Evolutionary conservation across 768 basidiomycete genomes (phyloP).

Genomic region (Mycena albidolilacea): DNA sequence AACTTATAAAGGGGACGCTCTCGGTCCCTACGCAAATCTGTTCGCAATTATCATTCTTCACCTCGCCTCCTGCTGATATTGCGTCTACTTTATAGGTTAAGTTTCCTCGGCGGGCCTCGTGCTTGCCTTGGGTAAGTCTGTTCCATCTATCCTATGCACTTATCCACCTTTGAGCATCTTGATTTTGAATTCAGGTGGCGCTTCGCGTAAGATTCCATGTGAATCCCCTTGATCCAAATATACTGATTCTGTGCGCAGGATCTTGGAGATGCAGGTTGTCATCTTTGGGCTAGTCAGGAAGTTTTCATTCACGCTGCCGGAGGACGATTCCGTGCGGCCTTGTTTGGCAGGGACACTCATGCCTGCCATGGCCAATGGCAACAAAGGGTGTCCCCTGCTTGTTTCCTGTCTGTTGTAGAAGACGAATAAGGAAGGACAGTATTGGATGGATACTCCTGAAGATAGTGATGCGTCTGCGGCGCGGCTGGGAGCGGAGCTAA

Average conservation of each 20-base stretch:
- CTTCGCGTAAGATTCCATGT: neutral
- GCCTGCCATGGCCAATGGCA: neutral
- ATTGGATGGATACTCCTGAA: no score
- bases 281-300: neutral
- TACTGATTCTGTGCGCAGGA: neutral
- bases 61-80: neutral
- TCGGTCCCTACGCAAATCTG: constrained; percentile 4
- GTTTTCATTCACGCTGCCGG: neutral
- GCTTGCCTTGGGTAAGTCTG: neutral
- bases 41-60: neutral
- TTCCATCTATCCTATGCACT: neutral
- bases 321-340: neutral
- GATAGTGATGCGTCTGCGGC: no score
- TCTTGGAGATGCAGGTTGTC: neutral
- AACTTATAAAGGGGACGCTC: neutral
- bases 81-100: neutral
- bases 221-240: neutral
- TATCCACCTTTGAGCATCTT: no score
- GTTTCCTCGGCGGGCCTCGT: neutral
- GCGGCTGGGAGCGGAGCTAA: no score
- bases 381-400: neutral
- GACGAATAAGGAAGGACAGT: no score
- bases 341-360: neutral
- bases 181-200: neutral
- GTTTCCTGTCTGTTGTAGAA: no score